Percentiles rank a stretch among this genome's conserved stretches.
phyloP scores from a whole-genome alignment of 2,329 filamentous ascomycete species.

The Fusarium sarcochroum region DNA sequence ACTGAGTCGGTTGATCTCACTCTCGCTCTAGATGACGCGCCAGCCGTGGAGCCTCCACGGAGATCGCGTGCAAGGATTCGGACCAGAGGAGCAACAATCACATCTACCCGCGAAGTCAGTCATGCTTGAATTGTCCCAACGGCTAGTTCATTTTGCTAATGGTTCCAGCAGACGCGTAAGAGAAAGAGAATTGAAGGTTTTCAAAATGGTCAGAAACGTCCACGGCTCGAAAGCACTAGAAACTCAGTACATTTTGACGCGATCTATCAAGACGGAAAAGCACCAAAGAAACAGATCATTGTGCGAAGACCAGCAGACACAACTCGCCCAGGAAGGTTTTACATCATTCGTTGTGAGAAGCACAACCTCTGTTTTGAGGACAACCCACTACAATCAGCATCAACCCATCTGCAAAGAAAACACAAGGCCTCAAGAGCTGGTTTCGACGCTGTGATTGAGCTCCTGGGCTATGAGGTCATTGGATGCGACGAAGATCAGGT shows the following conservation, averaged over 20 bases:
- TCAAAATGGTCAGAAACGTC: background rate
- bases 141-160: slow-evolving; percentile 1
- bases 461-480: slow-evolving; percentile 28
- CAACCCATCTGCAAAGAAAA: slow-evolving; percentile 17
- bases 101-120: slow-evolving; percentile 10
- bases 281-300: slow-evolving; percentile 34
- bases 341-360: slow-evolving; percentile 34
- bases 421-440: slow-evolving; percentile 6
- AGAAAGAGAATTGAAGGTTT: slow-evolving; percentile 9
- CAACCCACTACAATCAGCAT: slow-evolving; percentile 22
- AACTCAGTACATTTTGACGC: slow-evolving; percentile 34
- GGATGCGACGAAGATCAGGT: slow-evolving; percentile 25
- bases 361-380: slow-evolving; percentile 30
- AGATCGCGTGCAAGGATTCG: background rate
- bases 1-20: background rate
- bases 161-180: slow-evolving; percentile 7
- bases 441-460: slow-evolving; percentile 15
- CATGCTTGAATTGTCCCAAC: background rate
- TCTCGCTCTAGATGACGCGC: background rate
- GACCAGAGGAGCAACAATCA: slow-evolving; percentile 7
- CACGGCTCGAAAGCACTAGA: slow-evolving; percentile 6
- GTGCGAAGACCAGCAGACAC: slow-evolving; percentile 14
- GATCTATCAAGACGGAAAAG: slow-evolving; percentile 34
- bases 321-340: slow-evolving; percentile 14
- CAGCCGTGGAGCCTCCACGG: background rate